Evolutionary conservation across 768 basidiomycete genomes (phyloP).

Genomic region (Boletus pseudopeckii): DNA sequence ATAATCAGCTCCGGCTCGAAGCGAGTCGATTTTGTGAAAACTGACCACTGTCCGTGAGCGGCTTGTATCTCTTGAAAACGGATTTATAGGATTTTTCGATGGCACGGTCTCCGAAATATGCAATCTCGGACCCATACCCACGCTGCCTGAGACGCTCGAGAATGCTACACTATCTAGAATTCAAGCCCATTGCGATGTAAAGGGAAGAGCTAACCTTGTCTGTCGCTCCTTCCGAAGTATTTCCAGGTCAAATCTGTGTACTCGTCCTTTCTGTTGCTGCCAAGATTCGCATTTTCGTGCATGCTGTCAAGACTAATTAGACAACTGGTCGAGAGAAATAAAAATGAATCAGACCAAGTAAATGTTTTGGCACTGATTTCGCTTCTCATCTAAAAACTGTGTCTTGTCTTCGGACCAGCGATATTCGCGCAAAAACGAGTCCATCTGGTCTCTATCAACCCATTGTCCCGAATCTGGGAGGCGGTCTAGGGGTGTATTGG

Average conservation of each 20-base stretch:
- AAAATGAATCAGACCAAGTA: not conserved
- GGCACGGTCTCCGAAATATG: not conserved
- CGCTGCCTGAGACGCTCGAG: slow-evolving; percentile 11
- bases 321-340: not conserved
- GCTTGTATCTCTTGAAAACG: slow-evolving; percentile 9
- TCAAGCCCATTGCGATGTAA: not conserved
- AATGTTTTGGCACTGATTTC: not conserved
- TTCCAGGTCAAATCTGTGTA: slow-evolving; percentile 9
- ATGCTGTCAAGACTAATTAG: slow-evolving; percentile 4
- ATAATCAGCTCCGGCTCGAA: not conserved
- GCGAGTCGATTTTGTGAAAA: too few species aligned
- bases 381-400: slow-evolving; percentile 4
- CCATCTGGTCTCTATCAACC: slow-evolving; percentile 13
- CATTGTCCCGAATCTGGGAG: not conserved
- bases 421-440: slow-evolving; percentile 5
- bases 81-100: slow-evolving; percentile 1
- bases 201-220: slow-evolving; percentile 1
- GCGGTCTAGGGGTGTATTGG: not conserved
- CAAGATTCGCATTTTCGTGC: slow-evolving; percentile 6
- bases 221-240: slow-evolving; percentile 8
- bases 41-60: slow-evolving; percentile 15
- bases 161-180: slow-evolving; percentile 10
- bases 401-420: not conserved
- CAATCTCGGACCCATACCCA: slow-evolving; percentile 14
- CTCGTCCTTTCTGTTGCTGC: slow-evolving; percentile 10